phyloP scores from a whole-genome alignment of 2,329 filamentous ascomycete genomes.

The Colletotrichum simmondsii region DNA sequence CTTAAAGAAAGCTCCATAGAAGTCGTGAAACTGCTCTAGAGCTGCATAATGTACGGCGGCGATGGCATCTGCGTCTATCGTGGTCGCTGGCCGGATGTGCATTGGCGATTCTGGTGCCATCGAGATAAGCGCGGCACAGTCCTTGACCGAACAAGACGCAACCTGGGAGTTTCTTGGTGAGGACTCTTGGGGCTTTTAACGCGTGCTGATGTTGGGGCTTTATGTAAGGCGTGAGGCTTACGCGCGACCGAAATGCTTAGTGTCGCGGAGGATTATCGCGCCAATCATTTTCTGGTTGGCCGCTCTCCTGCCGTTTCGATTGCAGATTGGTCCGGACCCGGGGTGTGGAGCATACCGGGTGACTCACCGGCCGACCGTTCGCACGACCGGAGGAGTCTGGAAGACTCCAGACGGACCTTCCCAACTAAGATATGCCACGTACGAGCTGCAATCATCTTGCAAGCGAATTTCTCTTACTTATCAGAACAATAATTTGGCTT shows the following conservation, averaged over 20 bases:
- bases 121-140: background rate
- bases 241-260: too few relatives aligned
- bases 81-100: constrained; percentile 18
- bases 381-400: too few relatives aligned
- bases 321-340: background rate
- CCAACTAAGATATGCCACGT: too few relatives aligned
- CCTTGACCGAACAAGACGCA: background rate
- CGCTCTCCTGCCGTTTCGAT: background rate
- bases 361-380: background rate
- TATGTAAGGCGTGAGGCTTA: background rate
- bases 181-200: background rate
- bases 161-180: background rate
- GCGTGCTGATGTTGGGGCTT: background rate
- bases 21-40: constrained; percentile 33
- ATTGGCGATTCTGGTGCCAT: background rate
- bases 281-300: background rate
- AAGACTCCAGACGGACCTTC: too few relatives aligned
- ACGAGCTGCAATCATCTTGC: too few relatives aligned
- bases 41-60: constrained; percentile 35
- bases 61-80: constrained; percentile 31
- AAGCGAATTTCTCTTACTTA: too few relatives aligned
- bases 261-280: background rate
- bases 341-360: background rate
- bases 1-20: constrained; percentile 37
- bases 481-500: too few relatives aligned